A percentile compares a stretch with the other conserved stretches of the same genome.
Conservation (phyloP, 2,329 filamentous ascomycete species). For the Neospermospora avenae region DNA sequence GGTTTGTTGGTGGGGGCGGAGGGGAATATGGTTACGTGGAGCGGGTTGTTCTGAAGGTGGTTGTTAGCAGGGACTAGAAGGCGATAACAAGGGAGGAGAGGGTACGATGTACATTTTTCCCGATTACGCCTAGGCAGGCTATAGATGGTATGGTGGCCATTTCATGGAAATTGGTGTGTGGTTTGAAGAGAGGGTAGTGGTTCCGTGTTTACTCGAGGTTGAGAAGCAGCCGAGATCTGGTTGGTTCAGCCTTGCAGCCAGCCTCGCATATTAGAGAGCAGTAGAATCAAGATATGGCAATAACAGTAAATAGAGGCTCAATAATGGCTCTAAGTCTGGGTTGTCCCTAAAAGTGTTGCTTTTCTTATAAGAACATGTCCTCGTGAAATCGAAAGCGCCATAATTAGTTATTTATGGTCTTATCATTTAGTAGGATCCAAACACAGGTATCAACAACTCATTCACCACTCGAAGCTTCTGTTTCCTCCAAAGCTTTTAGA, state of each 20-base stretch:
- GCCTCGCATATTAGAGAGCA: background rate
- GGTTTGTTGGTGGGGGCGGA: conserved; percentile 43
- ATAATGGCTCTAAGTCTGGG: background rate
- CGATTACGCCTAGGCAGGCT: conserved; percentile 90
- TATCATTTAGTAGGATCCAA: background rate
- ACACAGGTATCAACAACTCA: conserved; percentile 16
- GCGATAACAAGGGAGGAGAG: background rate
- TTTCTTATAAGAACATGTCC: no score
- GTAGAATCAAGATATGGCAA: background rate
- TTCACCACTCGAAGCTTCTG: conserved; percentile 41
- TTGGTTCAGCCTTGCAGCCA: conserved; percentile 19
- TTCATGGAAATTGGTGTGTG: conserved; percentile 4
- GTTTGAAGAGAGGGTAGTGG: conserved; percentile 2
- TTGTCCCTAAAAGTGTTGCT: background rate
- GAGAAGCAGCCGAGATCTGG: conserved; percentile 1
- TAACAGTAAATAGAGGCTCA: background rate
- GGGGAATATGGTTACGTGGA: conserved; percentile 89
- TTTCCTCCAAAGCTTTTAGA: conserved; percentile 62
- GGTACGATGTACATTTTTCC: conserved; percentile 76
- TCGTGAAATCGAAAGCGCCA: background rate
- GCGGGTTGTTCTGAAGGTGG: conserved; percentile 78
- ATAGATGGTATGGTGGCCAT: conserved; percentile 70
- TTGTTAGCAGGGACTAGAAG: background rate
- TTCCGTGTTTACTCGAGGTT: conserved; percentile 5
- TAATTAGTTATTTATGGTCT: background rate